Base-by-base conservation (phyloP, 2,329 filamentous ascomycete genomes). In the Ceratocystis albifundus region DNA sequence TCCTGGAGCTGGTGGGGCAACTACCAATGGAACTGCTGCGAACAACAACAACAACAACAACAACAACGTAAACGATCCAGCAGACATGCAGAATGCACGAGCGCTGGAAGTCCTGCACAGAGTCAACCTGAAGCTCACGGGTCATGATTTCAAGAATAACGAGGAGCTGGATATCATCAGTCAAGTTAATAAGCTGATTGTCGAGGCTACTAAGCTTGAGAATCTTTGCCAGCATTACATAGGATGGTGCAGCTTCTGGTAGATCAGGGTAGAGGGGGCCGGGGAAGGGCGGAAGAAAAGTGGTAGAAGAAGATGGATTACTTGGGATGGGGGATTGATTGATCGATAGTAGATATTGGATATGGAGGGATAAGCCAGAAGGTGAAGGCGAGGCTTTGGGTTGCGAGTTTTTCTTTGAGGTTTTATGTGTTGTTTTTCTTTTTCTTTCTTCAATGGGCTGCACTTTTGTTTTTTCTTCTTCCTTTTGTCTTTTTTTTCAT, bases 221-320 rank as follows among this genome's bases (percentile, higher is more conserved):
- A 97, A 97, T 75, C 79, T 99, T 69, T 99, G 94, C 75, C 94
- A 97, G 80, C 94, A 97, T 79, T 99, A 96, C 75, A 96, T 97
- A 72, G 94, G 94, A 70, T 97, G 93, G 93, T 97, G 93, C 77
- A 95, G 90, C 77, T 97, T 96, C 82, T 97, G 93, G 93, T 97
- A 68, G 25, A 36, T 12, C 22, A n/a, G 46, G 36, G 12, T 41
- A 10, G 36, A 41, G 36, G 36, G 8, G 36, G 36, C 36, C 36
- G 45, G 45, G 45, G 1, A 46, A n/a, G n/a, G n/a, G 46, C 32
- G 25, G 22, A 15, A 77, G 74, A 67, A 36, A 36, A 30, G 48
- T 20, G 57, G 44, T 8, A 44, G 64, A 45, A 4, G 46, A 30
- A n/a, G 25, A 36, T 15, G 44, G 36, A 41, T 4, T 12, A 12